Conservation (phyloP, 495 filamentous ascomycete genomes). For the Hypomontagnella monticulosa region DNA sequence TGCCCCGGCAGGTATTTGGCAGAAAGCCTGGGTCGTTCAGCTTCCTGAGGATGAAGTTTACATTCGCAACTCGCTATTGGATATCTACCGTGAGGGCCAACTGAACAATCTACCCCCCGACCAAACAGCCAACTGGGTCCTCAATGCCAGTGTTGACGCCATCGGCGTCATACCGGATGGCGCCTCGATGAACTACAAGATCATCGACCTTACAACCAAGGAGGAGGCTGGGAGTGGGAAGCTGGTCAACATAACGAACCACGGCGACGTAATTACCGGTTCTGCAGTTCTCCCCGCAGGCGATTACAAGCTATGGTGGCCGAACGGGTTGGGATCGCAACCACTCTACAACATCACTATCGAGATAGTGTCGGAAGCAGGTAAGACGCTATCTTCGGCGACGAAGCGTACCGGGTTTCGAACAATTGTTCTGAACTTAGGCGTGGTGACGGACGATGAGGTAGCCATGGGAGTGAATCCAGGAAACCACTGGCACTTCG, state of each 20-base stretch:
- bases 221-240: slow-evolving; percentile 56
- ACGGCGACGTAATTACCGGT: slow-evolving; percentile 63
- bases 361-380: slow-evolving; percentile 50
- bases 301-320: slow-evolving; percentile 72
- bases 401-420: slow-evolving; percentile 70
- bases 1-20: slow-evolving; percentile 73
- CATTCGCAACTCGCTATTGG: slow-evolving; percentile 67
- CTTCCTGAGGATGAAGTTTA: slow-evolving; percentile 58
- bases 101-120: slow-evolving; percentile 68
- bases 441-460: slow-evolving; percentile 66
- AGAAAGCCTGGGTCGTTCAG: slow-evolving; percentile 68
- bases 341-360: slow-evolving; percentile 68
- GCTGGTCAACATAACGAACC: slow-evolving; percentile 56
- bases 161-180: slow-evolving; percentile 61
- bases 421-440: slow-evolving; percentile 73
- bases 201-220: slow-evolving; percentile 59
- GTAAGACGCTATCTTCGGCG: slow-evolving; percentile 55
- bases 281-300: slow-evolving; percentile 53
- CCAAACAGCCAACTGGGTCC: slow-evolving; percentile 70
- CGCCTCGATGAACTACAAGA: slow-evolving; percentile 61
- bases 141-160: slow-evolving; percentile 75
- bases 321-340: slow-evolving; percentile 66
- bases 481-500: slow-evolving; percentile 74
- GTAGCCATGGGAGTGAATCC: slow-evolving; percentile 60
- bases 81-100: slow-evolving; percentile 69